Conservation (phyloP, 192 early-diverging fungal species). For the Rhizoclosmatium sp. region DNA sequence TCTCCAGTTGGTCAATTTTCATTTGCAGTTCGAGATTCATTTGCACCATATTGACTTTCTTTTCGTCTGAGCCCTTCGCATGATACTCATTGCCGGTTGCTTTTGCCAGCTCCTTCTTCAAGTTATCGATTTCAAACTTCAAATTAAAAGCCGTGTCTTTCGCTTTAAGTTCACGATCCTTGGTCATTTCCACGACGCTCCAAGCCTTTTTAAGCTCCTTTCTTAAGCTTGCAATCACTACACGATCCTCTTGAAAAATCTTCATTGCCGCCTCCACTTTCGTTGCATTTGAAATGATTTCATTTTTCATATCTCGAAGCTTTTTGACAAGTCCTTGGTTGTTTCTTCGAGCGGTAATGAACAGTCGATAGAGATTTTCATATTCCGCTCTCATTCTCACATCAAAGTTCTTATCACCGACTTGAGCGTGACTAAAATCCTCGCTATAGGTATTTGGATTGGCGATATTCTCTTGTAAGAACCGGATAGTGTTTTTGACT, state of each 20-base stretch:
- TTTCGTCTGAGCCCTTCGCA: background rate
- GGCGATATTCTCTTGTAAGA: slow-evolving; percentile 22
- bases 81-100: background rate
- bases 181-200: slow-evolving; percentile 56
- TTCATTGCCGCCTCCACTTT: slow-evolving; percentile 63
- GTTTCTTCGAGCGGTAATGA: slow-evolving; percentile 56
- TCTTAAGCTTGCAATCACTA: slow-evolving; percentile 50
- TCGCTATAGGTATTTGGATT: background rate
- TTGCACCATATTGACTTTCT: slow-evolving; percentile 42
- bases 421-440: background rate
- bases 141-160: slow-evolving; percentile 56
- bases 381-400: slow-evolving; percentile 48
- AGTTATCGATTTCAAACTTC: slow-evolving; percentile 48
- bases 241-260: slow-evolving; percentile 54
- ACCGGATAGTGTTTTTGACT: slow-evolving; percentile 24
- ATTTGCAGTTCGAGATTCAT: slow-evolving; percentile 58
- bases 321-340: slow-evolving; percentile 56
- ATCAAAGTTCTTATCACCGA: slow-evolving; percentile 9
- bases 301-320: slow-evolving; percentile 51
- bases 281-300: slow-evolving; percentile 53
- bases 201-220: slow-evolving; percentile 65
- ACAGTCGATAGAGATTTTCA: slow-evolving; percentile 57
- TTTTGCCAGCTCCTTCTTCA: slow-evolving; percentile 19
- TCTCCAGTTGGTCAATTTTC: slow-evolving; percentile 38
- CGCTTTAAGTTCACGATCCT: slow-evolving; percentile 51